Evolutionary conservation across 164 flowering plant species (phyloP), one percentile per base, ranked within the genome.

Genomic region (Pachysandra terminalis): DNA sequence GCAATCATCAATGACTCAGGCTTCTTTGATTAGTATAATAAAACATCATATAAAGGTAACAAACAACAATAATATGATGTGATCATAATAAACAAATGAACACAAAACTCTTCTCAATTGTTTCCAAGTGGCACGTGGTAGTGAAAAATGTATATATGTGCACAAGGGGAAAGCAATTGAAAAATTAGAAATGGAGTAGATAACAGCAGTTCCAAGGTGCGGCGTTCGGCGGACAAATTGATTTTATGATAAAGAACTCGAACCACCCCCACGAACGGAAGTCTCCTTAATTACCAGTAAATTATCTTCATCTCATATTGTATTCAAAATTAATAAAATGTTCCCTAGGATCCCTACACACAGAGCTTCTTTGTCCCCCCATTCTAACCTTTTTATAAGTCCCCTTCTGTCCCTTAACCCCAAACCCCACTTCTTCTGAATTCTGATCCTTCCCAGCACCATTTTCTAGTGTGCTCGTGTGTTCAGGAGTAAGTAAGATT

Each of bases 191-290:
- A 45, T 5, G 1, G 14, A 45, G 14, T 45, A 15, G 6, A 13
- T 45, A 24, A 80, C 85, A 76, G 79, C 85, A 83, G 81, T 83
- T 78, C 85, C 89, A 68, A 83, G 80, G 90, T 83, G 86, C 88
- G 91, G 92, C 96, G 89, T 81, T 93, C 92, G 98, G 96, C 93
- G 93, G 81, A 82, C 66, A 77, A 75, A 72, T 17, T 21, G 41
- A 48, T n/a, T 28, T 45, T 49, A 37, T 28, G 37, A 32, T 32
- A 32, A 32, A 64, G 28, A 25, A 53, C 53, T 32, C 24, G 35
- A 52, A 65, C 14, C 66, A 23, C 52, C 45, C 65, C 67, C 74
- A 66, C 64, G 60, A 51, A 73, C 64, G 54, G 27, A 56, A 60
- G 25, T 1, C 16, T 19, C 62, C 6, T 32, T 32, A 7, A 32